phyloP scores from a whole-genome alignment of 2,329 filamentous ascomycete species.

The Teratosphaeria destructans region DNA sequence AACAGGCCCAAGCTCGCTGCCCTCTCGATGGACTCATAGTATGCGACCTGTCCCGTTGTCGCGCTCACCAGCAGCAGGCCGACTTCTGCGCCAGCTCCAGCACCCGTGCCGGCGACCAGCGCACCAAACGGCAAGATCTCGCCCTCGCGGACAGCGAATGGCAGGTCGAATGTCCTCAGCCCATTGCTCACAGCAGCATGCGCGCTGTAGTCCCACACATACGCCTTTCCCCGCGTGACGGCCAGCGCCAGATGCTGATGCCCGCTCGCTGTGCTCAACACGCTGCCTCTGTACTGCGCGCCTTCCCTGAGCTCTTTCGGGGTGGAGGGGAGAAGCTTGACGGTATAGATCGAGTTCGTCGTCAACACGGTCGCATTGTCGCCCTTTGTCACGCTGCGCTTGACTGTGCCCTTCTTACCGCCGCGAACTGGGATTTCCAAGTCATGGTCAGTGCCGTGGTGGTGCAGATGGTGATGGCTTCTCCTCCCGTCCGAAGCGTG shows the following conservation, averaged over 20 bases:
- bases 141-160: constrained; percentile 55
- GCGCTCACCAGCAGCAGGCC: constrained; percentile 82
- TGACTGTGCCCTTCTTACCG: constrained; percentile 16
- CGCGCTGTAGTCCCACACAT: constrained; percentile 78
- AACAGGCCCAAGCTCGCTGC: constrained; percentile 76
- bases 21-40: constrained; percentile 91
- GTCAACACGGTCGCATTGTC: constrained; percentile 42
- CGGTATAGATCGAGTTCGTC: constrained; percentile 72
- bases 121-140: constrained; percentile 74
- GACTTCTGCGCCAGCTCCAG: constrained; percentile 60
- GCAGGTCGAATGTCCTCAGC: constrained; percentile 64
- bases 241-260: constrained; percentile 48
- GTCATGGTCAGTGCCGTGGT: background rate
- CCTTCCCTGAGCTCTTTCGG: constrained; percentile 60
- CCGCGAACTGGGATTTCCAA: constrained; percentile 16
- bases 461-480: background rate
- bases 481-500: constrained; percentile 1
- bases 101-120: constrained; percentile 56
- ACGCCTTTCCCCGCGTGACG: constrained; percentile 69
- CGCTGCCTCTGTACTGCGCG: constrained; percentile 46
- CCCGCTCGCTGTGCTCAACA: constrained; percentile 7
- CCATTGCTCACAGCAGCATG: constrained; percentile 59
- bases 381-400: constrained; percentile 16
- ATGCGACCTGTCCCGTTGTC: constrained; percentile 72
- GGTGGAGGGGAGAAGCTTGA: constrained; percentile 73